Conservation (phyloP, 441 rosid species). For the Rhodomyrtus psidioides region DNA sequence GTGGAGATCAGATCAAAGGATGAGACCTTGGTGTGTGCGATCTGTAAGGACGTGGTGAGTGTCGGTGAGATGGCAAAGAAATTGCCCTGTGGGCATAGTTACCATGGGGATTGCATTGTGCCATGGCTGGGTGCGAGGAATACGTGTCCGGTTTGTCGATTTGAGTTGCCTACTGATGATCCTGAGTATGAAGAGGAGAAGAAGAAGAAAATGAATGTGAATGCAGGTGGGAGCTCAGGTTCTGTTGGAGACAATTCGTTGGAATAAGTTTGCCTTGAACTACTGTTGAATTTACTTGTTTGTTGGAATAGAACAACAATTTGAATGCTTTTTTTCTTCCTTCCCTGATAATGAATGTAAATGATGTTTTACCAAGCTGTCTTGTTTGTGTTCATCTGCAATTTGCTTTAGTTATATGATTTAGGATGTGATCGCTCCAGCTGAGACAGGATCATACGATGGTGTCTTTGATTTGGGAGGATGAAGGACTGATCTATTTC, state of each 20-base stretch:
- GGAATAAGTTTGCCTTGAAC: not conserved
- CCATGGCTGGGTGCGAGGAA: too few species aligned
- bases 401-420: not conserved
- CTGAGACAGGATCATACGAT: not conserved
- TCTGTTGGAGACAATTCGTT: slow-evolving; percentile 17
- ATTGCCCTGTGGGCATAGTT: too few species aligned
- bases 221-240: slow-evolving; percentile 22
- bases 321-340: not conserved
- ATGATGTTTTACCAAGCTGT: not conserved
- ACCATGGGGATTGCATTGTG: too few species aligned
- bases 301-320: not conserved
- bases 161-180: too few species aligned
- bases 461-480: not conserved
- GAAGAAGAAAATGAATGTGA: not conserved
- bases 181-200: too few species aligned
- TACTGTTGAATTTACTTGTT: not conserved
- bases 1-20: slow-evolving; percentile 22
- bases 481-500: not conserved
- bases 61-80: too few species aligned
- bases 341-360: not conserved
- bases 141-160: too few species aligned
- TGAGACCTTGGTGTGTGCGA: slow-evolving; percentile 40
- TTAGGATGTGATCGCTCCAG: not conserved
- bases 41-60: slow-evolving; percentile 53
- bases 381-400: not conserved